A percentile compares a stretch with the other conserved stretches of the same genome.
Conservation (phyloP, 345 rosid species). For the Isatis tinctoria region DNA sequence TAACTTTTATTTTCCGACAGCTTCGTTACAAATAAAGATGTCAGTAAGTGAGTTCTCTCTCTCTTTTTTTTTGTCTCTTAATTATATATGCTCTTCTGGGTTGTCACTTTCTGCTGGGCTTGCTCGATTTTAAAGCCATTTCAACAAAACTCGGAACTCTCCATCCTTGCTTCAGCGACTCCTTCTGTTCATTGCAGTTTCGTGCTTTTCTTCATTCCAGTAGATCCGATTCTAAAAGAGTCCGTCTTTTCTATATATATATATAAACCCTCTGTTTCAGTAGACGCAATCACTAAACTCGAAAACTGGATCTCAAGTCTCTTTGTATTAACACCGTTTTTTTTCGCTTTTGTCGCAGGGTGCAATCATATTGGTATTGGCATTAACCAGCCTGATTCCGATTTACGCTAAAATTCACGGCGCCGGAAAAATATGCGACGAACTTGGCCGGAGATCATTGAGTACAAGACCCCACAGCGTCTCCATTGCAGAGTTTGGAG, state of each 20-base stretch:
- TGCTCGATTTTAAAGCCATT: neutral
- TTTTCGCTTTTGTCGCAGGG: neutral
- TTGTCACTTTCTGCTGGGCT: constrained; percentile 19
- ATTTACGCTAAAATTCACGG: neutral
- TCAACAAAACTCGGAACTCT: neutral
- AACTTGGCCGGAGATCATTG: constrained; percentile 13
- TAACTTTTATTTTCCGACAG: constrained; percentile 24
- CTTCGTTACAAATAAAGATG: constrained; percentile 36
- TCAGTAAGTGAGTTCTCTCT: constrained; percentile 33
- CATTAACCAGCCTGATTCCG: constrained; percentile 9
- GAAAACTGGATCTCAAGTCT: neutral
- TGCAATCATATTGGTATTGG: constrained; percentile 2
- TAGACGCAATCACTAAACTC: neutral
- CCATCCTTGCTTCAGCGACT: neutral
- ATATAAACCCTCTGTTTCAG: neutral
- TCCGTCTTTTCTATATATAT: no score
- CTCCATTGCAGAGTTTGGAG: constrained; percentile 55
- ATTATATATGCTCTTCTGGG: neutral
- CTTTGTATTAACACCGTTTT: no score
- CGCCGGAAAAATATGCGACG: constrained; percentile 28
- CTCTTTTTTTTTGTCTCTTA: constrained; percentile 18
- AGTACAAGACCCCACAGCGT: constrained; percentile 44
- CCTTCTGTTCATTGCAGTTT: neutral
- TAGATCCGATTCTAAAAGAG: neutral
- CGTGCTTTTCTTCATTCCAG: neutral